Evolutionary conservation across 2,329 filamentous ascomycete genomes (phyloP).

Genomic region (Parastagonospora nodorum): DNA sequence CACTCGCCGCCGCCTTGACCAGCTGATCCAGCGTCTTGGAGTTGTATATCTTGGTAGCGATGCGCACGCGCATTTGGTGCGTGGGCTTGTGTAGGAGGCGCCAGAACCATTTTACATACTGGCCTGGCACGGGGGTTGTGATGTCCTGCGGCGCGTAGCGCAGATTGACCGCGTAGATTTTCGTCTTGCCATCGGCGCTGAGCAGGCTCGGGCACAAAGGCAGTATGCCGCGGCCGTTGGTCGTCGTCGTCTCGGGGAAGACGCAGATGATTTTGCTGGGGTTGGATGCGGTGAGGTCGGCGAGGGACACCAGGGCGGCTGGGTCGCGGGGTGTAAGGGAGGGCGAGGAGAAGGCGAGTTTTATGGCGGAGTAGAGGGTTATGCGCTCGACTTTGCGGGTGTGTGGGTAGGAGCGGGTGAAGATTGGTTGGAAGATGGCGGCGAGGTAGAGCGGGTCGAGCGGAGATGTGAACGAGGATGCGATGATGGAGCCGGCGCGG

Average conservation of each 20-base stretch:
- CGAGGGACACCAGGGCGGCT: conserved; percentile 44
- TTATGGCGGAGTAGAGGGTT: conserved; percentile 74
- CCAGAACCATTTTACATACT: conserved; percentile 79
- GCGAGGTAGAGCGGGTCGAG: conserved; percentile 93
- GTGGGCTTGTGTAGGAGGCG: conserved; percentile 81
- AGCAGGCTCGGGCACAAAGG: conserved; percentile 80
- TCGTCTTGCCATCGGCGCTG: conserved; percentile 66
- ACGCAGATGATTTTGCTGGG: conserved; percentile 79
- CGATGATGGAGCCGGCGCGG: conserved; percentile 79
- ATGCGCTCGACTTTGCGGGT: conserved; percentile 76
- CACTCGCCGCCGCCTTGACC: conserved; percentile 8
- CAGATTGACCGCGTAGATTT: conserved; percentile 88
- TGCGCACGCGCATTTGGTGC: conserved; percentile 87
- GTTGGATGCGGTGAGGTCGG: conserved; percentile 65
- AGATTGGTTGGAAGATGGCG: conserved; percentile 94
- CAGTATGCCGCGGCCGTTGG: conserved; percentile 88
- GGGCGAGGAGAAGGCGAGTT: conserved; percentile 71
- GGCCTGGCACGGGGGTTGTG: conserved; percentile 83
- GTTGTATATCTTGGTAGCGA: conserved; percentile 72
- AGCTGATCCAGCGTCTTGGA: conserved; percentile 29
- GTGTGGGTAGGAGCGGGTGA: conserved; percentile 81
- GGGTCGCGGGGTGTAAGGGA: conserved; percentile 39
- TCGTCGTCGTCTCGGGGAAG: conserved; percentile 93
- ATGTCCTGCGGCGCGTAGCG: conserved; percentile 88
- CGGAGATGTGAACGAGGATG: conserved; percentile 88